phyloP scores from a whole-genome alignment of 2,329 filamentous ascomycete species.

The Claviceps africana region DNA sequence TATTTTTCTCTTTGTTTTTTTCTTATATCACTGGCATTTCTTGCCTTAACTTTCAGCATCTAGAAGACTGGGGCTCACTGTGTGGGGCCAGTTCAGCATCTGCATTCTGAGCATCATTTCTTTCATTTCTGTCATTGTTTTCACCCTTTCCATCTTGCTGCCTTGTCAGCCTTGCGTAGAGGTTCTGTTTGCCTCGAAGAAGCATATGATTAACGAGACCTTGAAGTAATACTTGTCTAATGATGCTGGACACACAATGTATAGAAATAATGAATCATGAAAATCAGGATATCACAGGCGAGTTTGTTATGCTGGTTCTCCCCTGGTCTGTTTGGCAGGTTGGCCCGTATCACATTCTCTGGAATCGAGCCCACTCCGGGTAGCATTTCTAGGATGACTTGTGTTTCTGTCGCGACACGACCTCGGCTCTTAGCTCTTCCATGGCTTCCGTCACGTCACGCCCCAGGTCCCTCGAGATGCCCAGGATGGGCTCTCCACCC shows the following conservation, averaged over 20 bases:
- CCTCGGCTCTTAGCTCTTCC: constrained; percentile 57
- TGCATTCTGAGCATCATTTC: not conserved
- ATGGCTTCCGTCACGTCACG: constrained; percentile 67
- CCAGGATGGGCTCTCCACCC: constrained; percentile 51
- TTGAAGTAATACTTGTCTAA: not conserved
- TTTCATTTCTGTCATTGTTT: not conserved
- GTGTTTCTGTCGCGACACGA: constrained; percentile 37
- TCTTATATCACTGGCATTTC: not conserved
- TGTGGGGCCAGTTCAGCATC: not conserved
- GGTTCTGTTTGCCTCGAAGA: not conserved
- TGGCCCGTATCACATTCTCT: not conserved
- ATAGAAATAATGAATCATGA: not conserved
- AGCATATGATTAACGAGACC: not conserved
- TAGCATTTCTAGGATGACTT: constrained; percentile 2
- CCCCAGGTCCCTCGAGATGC: constrained; percentile 63
- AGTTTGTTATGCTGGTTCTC: not conserved
- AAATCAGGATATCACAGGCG: not conserved
- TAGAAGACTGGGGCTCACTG: not conserved
- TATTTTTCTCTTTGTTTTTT: too few species aligned
- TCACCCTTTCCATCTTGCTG: not conserved
- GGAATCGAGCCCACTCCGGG: not conserved
- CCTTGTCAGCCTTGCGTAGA: not conserved
- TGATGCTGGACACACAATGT: not conserved
- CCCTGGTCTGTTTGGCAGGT: not conserved
- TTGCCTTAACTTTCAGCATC: not conserved